A percentile compares a stretch with the other conserved stretches of the same genome.
Conservation (phyloP, 2,329 filamentous ascomycete species). For the Diaporthe humulicola region DNA sequence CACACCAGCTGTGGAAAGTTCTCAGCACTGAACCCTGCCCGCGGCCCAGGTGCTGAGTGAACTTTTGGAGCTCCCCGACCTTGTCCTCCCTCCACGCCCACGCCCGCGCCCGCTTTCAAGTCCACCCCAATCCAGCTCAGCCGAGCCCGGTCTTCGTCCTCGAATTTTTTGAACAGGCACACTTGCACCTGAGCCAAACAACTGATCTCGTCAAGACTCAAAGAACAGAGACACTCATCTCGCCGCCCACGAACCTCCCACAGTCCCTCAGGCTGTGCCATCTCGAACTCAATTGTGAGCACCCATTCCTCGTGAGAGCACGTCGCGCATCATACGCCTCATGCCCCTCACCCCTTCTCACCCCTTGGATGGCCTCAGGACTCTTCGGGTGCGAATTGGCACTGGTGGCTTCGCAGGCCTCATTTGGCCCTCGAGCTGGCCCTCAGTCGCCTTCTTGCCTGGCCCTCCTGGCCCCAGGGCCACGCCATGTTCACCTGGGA, state of each 20-base stretch:
- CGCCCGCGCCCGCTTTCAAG: constrained; percentile 33
- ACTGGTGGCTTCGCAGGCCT: background rate
- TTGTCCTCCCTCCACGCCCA: constrained; percentile 31
- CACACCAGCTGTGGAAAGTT: constrained; percentile 25
- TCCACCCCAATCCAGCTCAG: constrained; percentile 30
- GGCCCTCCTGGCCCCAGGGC: background rate
- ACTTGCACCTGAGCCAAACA: constrained; percentile 29
- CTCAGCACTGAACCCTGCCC: constrained; percentile 26
- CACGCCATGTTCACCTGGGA: constrained; percentile 29
- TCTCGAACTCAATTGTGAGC: constrained; percentile 33
- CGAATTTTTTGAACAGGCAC: constrained; percentile 39
- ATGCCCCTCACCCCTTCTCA: constrained; percentile 19
- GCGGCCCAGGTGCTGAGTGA: constrained; percentile 18
- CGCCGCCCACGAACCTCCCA: constrained; percentile 7
- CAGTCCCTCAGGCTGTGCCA: constrained; percentile 24
- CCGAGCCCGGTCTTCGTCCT: constrained; percentile 36
- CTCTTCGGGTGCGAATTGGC: background rate
- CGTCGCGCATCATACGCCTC: constrained; percentile 1
- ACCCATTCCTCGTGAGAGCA: background rate
- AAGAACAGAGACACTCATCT: constrained; percentile 24
- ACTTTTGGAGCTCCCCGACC: constrained; percentile 39
- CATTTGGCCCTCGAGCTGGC: background rate
- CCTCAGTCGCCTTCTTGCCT: background rate
- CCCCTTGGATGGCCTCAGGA: background rate
- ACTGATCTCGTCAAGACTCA: background rate